Evolutionary conservation across 2,329 filamentous ascomycete genomes (phyloP).

Genomic region (Ceratocystiopsis minuta): DNA sequence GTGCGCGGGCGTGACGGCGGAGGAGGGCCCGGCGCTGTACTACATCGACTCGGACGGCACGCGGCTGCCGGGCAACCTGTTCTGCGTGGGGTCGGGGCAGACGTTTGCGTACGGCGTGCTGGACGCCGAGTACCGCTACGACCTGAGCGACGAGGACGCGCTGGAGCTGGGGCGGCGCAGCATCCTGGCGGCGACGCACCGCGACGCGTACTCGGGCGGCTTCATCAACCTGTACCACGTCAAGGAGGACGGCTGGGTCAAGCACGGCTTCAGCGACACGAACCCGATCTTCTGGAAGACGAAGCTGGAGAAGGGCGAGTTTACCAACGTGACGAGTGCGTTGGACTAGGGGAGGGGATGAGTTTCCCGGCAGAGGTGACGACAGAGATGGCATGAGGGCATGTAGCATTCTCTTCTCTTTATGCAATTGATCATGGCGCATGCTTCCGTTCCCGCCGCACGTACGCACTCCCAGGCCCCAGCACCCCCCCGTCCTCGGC

Average conservation of each 20-base stretch:
- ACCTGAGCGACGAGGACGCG: constrained; percentile 71
- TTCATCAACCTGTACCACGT: constrained; percentile 99
- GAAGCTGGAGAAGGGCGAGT: constrained; percentile 96
- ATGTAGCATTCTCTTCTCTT: not conserved
- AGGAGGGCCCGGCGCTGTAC: constrained; percentile 93
- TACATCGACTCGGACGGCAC: constrained; percentile 98
- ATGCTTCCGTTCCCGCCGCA: not conserved
- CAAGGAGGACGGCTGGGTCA: constrained; percentile 97
- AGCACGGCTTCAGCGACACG: constrained; percentile 94
- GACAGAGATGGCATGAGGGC: too few species aligned
- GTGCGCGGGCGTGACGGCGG: constrained; percentile 90
- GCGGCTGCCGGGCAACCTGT: constrained; percentile 78
- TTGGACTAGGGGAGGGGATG: constrained; percentile 28
- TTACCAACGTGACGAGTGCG: constrained; percentile 78
- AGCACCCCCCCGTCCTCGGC: constrained; percentile 48
- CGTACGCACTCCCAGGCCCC: constrained; percentile 32
- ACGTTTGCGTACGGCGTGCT: constrained; percentile 97
- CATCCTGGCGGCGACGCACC: constrained; percentile 89
- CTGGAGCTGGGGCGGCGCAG: constrained; percentile 79
- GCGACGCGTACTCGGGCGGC: constrained; percentile 96
- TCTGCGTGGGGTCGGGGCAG: constrained; percentile 95
- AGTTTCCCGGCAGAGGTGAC: not conserved
- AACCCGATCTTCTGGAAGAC: constrained; percentile 99
- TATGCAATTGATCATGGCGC: not conserved
- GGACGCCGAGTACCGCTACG: constrained; percentile 86